Base-by-base conservation (phyloP, 164 flowering plant genomes). In the Vitis rotundifolia region DNA sequence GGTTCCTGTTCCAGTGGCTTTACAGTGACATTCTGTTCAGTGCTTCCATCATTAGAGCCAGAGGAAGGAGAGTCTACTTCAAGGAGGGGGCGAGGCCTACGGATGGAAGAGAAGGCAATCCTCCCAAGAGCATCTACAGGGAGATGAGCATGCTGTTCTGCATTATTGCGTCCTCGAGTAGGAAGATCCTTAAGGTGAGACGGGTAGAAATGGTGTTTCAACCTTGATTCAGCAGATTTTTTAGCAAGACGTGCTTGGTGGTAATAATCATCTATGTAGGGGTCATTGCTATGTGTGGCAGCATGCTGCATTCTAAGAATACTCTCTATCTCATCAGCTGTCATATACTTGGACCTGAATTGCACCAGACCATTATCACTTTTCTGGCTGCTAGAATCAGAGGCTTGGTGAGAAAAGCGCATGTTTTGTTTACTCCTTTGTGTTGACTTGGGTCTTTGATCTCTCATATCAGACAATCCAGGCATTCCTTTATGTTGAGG, bases 1-100 rank as follows among this genome's bases (percentile, higher is more conserved):
- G 99, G 99, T 70, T 94, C 99, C 77, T 94, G 89, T 65, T 92
- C 99, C 64, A 94, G 81, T 31, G 99, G 93, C 82, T 80, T 91
- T 77, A 91, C 93, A 37, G 86, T 49, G 10, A 71, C 69, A 67
- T 83, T 80, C 66, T 85, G 91, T 48, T 91, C 97, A 57, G 67
- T 29, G 53, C 71, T 71, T 11, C 86, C 85, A 69, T 81, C 83
- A 28, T 73, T 75, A 18, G 83, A 66, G 10, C 78, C 57, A 19
- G 83, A 68, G 26, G 81, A 66, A 16, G 91, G 86, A 66, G 85
- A 81, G 19, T 92, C 96, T 73, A 85, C 92, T 75, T 94, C 96
- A 68, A 92, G 96, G 18, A 92, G 93, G 11, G 99, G 95, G 1
- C 85, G 90, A 49, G 95, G 97, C 83, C 91, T 84, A 15, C 98